phyloP scores from a whole-genome alignment of 108 stramenopile genomes.

The Heterococcus sp. region DNA sequence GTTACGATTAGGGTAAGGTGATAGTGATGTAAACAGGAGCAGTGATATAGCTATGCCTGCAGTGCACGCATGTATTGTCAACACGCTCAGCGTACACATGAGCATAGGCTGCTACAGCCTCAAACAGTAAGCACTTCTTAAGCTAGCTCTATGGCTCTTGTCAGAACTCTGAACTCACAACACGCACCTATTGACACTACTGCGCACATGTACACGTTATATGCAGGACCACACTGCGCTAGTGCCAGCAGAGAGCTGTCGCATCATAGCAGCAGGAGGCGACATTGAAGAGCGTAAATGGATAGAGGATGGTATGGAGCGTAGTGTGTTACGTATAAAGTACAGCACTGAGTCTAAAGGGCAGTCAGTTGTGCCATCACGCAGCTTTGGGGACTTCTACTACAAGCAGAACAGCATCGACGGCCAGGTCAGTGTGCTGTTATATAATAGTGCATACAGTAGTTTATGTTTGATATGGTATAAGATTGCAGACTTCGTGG shows the following conservation, averaged over 20 bases:
- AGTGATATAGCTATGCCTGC: too few relatives aligned
- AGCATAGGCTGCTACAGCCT: too few relatives aligned
- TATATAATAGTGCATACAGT: too few relatives aligned
- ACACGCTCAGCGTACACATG: too few relatives aligned
- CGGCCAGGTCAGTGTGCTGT: background rate
- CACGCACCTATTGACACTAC: background rate
- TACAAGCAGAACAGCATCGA: constrained; percentile 31
- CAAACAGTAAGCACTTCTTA: too few relatives aligned
- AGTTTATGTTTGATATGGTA: too few relatives aligned
- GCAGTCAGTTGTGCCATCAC: constrained; percentile 27
- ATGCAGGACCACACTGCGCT: background rate
- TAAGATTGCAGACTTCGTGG: too few relatives aligned
- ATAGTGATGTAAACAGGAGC: too few relatives aligned
- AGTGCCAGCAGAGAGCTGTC: background rate
- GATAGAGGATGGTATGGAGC: background rate
- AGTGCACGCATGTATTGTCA: too few relatives aligned
- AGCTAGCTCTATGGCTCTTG: background rate
- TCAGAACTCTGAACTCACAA: background rate
- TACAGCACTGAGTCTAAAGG: constrained; percentile 10
- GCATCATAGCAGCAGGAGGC: too few relatives aligned
- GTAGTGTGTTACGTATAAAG: constrained; percentile 2
- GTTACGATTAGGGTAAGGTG: too few relatives aligned
- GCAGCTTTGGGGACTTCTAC: constrained; percentile 40
- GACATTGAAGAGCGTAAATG: background rate
- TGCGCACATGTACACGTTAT: background rate